Percentiles rank a stretch among this genome's conserved stretches.
Evolutionary conservation across 1,284 basidiomycete genomes (phyloP).

Genomic region (Trichosporon asahii): DNA sequence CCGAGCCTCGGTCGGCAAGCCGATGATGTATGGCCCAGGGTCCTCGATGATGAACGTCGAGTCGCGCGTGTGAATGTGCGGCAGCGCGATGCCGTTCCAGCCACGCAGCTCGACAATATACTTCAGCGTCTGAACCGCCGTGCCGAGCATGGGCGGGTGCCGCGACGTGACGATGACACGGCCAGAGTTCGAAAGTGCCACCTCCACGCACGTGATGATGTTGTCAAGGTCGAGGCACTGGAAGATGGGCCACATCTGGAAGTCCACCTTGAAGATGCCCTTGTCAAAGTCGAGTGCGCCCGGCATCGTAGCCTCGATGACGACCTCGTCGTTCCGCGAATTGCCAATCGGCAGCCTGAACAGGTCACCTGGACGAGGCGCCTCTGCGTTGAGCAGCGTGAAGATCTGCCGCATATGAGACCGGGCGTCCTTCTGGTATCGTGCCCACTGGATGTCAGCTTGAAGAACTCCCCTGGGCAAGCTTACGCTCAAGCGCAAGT

Average conservation of each 20-base stretch:
- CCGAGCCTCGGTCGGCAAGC: constrained; percentile 78
- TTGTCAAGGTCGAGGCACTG: constrained; percentile 91
- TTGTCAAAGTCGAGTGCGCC: constrained; percentile 53
- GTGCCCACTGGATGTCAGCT: constrained; percentile 65
- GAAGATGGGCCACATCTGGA: constrained; percentile 96
- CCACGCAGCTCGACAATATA: constrained; percentile 90
- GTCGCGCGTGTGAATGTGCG: constrained; percentile 66
- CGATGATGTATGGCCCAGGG: constrained; percentile 84
- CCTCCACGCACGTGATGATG: constrained; percentile 85
- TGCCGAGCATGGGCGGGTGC: constrained; percentile 85
- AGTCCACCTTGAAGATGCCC: constrained; percentile 55
- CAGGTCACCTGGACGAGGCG: constrained; percentile 74
- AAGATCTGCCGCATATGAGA: constrained; percentile 49
- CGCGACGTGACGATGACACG: constrained; percentile 84
- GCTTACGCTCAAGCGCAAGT: constrained; percentile 64
- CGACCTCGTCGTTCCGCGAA: constrained; percentile 33
- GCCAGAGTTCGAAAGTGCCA: constrained; percentile 89
- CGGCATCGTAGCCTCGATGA: constrained; percentile 47
- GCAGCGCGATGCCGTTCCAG: constrained; percentile 84
- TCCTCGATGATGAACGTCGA: constrained; percentile 53
- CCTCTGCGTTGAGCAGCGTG: constrained; percentile 59
- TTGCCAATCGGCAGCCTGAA: constrained; percentile 36
- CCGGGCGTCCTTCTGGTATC: constrained; percentile 76
- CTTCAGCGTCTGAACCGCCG: constrained; percentile 75
- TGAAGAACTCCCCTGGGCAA: no score